Evolutionary conservation across 192 early-diverging fungal species (phyloP).

Genomic region (Linnemannia elongata): DNA sequence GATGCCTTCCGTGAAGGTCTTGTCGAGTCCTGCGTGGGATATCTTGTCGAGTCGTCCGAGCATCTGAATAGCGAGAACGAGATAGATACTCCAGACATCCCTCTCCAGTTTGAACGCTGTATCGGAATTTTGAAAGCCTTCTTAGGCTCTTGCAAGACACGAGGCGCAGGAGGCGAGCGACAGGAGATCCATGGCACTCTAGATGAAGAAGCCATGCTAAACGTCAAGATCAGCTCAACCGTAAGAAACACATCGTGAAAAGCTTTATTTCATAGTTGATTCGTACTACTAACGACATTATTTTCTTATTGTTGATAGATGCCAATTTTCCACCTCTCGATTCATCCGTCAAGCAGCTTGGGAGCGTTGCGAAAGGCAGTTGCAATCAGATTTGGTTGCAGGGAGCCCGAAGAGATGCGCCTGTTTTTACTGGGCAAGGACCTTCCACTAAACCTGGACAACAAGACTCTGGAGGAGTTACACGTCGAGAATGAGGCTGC

Average conservation of each 20-base stretch:
- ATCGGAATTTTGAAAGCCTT: slow-evolving; percentile 61
- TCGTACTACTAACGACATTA: not conserved
- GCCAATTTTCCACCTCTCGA: slow-evolving; percentile 50
- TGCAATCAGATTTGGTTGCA: slow-evolving; percentile 35
- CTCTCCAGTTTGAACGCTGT: slow-evolving; percentile 60
- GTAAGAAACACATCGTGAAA: not conserved
- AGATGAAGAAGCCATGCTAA: slow-evolving; percentile 59
- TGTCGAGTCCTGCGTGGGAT: slow-evolving; percentile 58
- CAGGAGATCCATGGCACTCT: slow-evolving; percentile 58
- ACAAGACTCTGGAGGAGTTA: slow-evolving; percentile 56
- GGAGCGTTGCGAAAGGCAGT: slow-evolving; percentile 44
- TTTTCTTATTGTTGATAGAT: not conserved
- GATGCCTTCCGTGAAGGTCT: slow-evolving; percentile 55
- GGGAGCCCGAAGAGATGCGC: slow-evolving; percentile 40
- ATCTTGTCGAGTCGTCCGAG: slow-evolving; percentile 51
- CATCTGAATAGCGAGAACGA: slow-evolving; percentile 20
- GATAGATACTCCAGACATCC: slow-evolving; percentile 21
- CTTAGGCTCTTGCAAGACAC: slow-evolving; percentile 24
- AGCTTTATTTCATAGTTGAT: not conserved
- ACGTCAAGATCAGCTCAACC: slow-evolving; percentile 47
- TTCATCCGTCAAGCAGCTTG: slow-evolving; percentile 53
- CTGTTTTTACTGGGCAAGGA: slow-evolving; percentile 58
- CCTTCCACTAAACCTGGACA: slow-evolving; percentile 25
- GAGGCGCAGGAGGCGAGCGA: slow-evolving; percentile 1
- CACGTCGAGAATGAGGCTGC: slow-evolving; percentile 48